Evolutionary conservation across 768 basidiomycete genomes (phyloP).

Genomic region (Paxillus rubicundulus): DNA sequence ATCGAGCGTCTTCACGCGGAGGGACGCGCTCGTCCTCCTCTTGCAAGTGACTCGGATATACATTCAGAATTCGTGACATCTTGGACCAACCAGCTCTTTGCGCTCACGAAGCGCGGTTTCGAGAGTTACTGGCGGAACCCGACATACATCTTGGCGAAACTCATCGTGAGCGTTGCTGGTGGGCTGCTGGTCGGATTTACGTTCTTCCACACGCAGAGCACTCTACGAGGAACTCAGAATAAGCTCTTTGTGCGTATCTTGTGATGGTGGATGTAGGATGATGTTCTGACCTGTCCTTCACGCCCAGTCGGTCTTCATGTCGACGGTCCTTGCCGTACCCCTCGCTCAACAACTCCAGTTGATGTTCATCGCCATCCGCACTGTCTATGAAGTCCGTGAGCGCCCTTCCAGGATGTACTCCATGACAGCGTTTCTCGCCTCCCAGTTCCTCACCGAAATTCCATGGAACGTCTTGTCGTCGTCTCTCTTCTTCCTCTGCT

Average conservation of each 20-base stretch:
- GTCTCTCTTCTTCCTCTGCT: conserved; percentile 44
- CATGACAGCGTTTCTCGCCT: conserved; percentile 57
- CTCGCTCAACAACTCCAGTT: conserved; percentile 59
- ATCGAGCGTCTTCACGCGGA: conserved; percentile 44
- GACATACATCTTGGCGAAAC: conserved; percentile 39
- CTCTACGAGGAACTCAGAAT: conserved; percentile 41
- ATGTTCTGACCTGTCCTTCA: no score
- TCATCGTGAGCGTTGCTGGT: conserved; percentile 32
- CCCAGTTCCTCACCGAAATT: conserved; percentile 47
- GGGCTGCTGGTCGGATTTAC: conserved; percentile 43
- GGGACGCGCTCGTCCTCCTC: conserved; percentile 25
- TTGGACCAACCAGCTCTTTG: conserved; percentile 37
- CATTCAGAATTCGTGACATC: conserved; percentile 36
- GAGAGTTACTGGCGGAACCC: conserved; percentile 41
- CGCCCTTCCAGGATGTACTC: conserved; percentile 61
- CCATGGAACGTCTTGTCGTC: conserved; percentile 44
- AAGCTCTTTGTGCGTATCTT: conserved; percentile 39
- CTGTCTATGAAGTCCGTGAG: conserved; percentile 62
- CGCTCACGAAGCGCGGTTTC: conserved; percentile 32
- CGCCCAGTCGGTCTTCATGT: conserved; percentile 49
- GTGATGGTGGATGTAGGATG: no score
- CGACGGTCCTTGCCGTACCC: conserved; percentile 41
- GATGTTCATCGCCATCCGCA: conserved; percentile 53
- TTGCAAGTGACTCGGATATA: conserved; percentile 18
- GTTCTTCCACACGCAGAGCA: conserved; percentile 36